These are phyloP conservation scores for Tinospora cordifolia DNA, from an alignment of 164 flowering plant species.

Conservation along the genomic window DNA sequence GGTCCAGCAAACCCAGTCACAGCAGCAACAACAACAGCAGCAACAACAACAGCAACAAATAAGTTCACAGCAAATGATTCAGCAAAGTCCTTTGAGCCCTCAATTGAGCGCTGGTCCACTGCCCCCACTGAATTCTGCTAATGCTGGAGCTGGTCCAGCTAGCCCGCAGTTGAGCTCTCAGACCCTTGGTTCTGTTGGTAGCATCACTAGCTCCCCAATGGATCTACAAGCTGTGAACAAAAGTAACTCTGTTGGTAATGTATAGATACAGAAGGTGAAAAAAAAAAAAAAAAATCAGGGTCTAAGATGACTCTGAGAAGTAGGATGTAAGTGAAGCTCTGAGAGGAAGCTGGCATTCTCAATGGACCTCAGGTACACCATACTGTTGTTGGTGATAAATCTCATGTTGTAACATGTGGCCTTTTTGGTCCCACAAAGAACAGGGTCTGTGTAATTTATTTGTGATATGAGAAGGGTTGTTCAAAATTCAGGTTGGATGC, in stretches of 20 bases:
- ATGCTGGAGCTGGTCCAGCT: conserved; percentile 65
- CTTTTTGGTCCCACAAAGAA: too few relatives aligned
- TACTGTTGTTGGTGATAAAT: too few relatives aligned
- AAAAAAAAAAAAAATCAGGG: too few relatives aligned
- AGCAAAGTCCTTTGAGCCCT: conserved; percentile 67
- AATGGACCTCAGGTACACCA: too few relatives aligned
- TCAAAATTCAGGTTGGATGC: too few relatives aligned
- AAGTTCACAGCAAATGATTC: conserved; percentile 58
- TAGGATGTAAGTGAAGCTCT: background rate
- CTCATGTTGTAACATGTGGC: too few relatives aligned
- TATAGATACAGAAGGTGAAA: background rate
- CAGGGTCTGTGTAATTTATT: too few relatives aligned
- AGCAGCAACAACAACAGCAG: conserved; percentile 11
- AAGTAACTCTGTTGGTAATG: conserved; percentile 43
- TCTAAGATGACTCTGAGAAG: background rate
- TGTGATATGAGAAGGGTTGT: too few relatives aligned
- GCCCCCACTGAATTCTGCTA: conserved; percentile 55
- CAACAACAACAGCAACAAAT: conserved; percentile 14
- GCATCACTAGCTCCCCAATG: conserved; percentile 78
- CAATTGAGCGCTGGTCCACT: conserved; percentile 64
- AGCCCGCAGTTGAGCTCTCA: conserved; percentile 96
- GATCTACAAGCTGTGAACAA: conserved; percentile 77
- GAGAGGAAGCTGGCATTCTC: too few relatives aligned
- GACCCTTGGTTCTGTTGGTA: conserved; percentile 83
- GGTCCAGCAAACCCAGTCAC: conserved; percentile 23